These are phyloP conservation scores for Tolypocladium inflatum DNA, from an alignment of 2,329 filamentous ascomycete species.

Conservation along the genomic window DNA sequence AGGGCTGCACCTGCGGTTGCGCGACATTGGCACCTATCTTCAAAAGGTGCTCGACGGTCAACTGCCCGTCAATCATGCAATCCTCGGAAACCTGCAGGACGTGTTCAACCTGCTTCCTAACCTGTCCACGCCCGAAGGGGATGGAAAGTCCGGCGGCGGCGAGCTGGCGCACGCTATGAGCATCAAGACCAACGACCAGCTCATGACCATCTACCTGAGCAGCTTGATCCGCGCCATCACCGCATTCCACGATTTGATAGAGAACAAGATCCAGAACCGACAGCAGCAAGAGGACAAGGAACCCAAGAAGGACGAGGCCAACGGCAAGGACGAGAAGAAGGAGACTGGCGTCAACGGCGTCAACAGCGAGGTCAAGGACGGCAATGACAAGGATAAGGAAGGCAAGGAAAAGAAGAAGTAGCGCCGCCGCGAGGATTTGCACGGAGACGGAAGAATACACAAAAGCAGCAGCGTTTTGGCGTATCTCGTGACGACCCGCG, in stretches of 20 bases:
- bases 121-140: slow-evolving; percentile 71
- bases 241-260: slow-evolving; percentile 96
- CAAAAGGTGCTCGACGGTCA: slow-evolving; percentile 92
- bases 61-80: slow-evolving; percentile 92
- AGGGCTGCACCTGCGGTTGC: slow-evolving; percentile 85
- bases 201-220: slow-evolving; percentile 97
- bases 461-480: background rate
- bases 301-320: slow-evolving; percentile 63
- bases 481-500: background rate
- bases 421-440: background rate
- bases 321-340: slow-evolving; percentile 51
- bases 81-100: slow-evolving; percentile 96
- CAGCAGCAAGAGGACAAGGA: slow-evolving; percentile 96
- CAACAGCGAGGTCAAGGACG: slow-evolving; percentile 40
- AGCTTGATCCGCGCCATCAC: slow-evolving; percentile 96
- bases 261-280: slow-evolving; percentile 99
- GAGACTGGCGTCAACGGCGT: slow-evolving; percentile 30
- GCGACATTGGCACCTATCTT: slow-evolving; percentile 91
- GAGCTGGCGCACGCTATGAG: slow-evolving; percentile 96
- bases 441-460: background rate
- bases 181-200: slow-evolving; percentile 97
- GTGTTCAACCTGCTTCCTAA: slow-evolving; percentile 98
- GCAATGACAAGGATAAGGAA: slow-evolving; percentile 43
- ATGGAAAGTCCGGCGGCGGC: slow-evolving; percentile 57
- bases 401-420: slow-evolving; percentile 44